A percentile compares a stretch with the other conserved stretches of the same genome.
These are phyloP conservation scores for Vaccinium darrowii DNA, from an alignment of 148 eudicot genomes.

Conservation along the genomic window DNA sequence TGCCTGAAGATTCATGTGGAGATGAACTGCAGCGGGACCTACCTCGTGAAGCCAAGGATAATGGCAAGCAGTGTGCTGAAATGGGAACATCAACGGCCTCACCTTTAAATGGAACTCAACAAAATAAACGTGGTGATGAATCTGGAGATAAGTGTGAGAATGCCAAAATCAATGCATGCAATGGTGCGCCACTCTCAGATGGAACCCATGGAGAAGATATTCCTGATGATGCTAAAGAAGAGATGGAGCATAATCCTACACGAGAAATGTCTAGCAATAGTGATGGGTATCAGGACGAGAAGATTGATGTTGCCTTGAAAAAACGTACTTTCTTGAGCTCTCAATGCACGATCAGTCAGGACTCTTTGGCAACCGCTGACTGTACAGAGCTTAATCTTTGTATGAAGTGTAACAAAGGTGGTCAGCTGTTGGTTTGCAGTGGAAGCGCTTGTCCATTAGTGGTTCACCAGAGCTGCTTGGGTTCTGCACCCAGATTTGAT, in stretches of 20 bases:
- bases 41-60: constrained; percentile 13
- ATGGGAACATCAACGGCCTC: constrained; percentile 14
- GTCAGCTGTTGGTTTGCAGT: constrained; percentile 58
- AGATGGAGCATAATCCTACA: constrained; percentile 12
- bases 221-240: constrained; percentile 12
- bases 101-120: neutral
- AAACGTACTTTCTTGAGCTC: constrained; percentile 48
- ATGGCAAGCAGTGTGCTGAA: constrained; percentile 14
- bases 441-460: constrained; percentile 49
- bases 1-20: constrained; percentile 7
- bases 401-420: constrained; percentile 65
- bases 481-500: constrained; percentile 48
- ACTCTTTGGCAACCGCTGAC: constrained; percentile 38
- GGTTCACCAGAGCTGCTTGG: constrained; percentile 72
- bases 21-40: constrained; percentile 13
- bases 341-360: constrained; percentile 37
- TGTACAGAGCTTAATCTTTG: constrained; percentile 47
- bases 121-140: constrained; percentile 16
- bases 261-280: constrained; percentile 26
- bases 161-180: constrained; percentile 11
- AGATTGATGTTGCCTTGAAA: constrained; percentile 31
- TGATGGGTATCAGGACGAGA: constrained; percentile 26
- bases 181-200: neutral
- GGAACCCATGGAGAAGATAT: constrained; percentile 7
- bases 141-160: constrained; percentile 16